Percentiles rank a stretch among this genome's conserved stretches.
Conservation (phyloP, 768 basidiomycete genomes). For the Tylopilus intermedius region DNA sequence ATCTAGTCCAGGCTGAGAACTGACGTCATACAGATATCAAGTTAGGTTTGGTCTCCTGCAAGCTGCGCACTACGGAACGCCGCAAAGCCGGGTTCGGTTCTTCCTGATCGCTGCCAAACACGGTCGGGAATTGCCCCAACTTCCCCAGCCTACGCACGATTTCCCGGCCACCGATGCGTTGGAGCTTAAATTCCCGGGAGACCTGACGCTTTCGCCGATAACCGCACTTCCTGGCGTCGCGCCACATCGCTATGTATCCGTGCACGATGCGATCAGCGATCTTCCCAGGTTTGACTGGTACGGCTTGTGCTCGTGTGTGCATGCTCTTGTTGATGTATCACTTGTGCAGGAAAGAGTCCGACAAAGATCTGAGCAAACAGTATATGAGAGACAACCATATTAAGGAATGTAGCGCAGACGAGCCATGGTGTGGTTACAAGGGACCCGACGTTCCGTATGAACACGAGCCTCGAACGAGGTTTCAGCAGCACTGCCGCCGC, state of each 20-base stretch:
- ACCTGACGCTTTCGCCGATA: slow-evolving; percentile 39
- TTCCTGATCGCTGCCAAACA: slow-evolving; percentile 43
- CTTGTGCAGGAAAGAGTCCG: slow-evolving; percentile 24
- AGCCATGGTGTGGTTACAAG: slow-evolving; percentile 30
- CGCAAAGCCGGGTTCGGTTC: slow-evolving; percentile 43
- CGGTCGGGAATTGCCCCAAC: slow-evolving; percentile 32
- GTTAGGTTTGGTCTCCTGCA: slow-evolving; percentile 40
- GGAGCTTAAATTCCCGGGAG: slow-evolving; percentile 48
- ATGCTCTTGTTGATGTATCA: neutral
- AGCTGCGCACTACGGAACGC: slow-evolving; percentile 45
- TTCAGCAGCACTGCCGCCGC: slow-evolving; percentile 45
- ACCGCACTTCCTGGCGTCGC: slow-evolving; percentile 46
- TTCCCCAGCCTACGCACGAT: slow-evolving; percentile 43
- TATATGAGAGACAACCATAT: slow-evolving; percentile 20
- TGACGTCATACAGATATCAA: slow-evolving; percentile 35
- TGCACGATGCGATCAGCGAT: slow-evolving; percentile 72
- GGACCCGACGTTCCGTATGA: slow-evolving; percentile 30
- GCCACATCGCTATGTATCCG: slow-evolving; percentile 52
- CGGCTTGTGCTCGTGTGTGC: neutral
- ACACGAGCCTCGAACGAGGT: slow-evolving; percentile 33
- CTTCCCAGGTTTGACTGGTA: slow-evolving; percentile 74
- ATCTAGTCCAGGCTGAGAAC: neutral
- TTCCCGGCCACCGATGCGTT: slow-evolving; percentile 39
- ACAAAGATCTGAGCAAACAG: slow-evolving; percentile 1
- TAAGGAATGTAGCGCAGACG: slow-evolving; percentile 36